Evolutionary conservation across 2,329 filamentous ascomycete species (phyloP), one percentile per base, ranked within the genome.

Genomic region (Pseudogymnoascus sp.): DNA sequence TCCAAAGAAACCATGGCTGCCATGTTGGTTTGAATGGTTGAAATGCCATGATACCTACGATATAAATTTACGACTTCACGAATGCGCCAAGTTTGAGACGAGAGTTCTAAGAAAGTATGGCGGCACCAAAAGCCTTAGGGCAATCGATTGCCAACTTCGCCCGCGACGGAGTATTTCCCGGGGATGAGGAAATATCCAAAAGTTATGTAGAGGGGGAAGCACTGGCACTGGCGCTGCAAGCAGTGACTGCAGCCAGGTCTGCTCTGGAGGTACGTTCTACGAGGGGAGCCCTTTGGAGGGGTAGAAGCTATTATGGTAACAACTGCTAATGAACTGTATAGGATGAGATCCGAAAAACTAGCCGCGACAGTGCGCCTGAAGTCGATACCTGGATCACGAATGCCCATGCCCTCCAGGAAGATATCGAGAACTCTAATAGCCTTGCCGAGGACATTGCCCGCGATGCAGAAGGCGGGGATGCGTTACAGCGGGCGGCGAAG

Each of bases 301-400:
- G 57, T 12, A 37, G 16, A 21, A 31, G 54, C 18, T 16, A 45
- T 21, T 14, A 5, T 21, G n/a, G 21, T 26, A 21, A 39, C 34
- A 26, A 23, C 2, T 51, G 34, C 59, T 73, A 71, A 65, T 61
- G 29, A 8, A 14, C 21, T 29, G 8, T 31, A 57, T 69, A 90
- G 86, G 77, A 82, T 65, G 87, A 96, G 70, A 88, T 97, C 64
- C 88, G 87, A 67, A 75, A 79, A 21, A 84, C 95, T 66, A 96
- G 93, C 75, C 84, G 86, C 71, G 86, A 91, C 68, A 89, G 86
- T 16, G 89, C 87, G 64, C 84, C 87, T 40, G 89, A 96, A 71
- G 88, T 96, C 61, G 89, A 91, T 72, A 84, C 87, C 61, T 97
- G 93, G 93, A 90, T 96, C 64, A 78, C 81, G 61, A 91, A 95